A percentile compares a stretch with the other conserved stretches of the same genome.
These are phyloP conservation scores for Ilex asprella DNA, from an alignment of 257 asterid genomes.

Conservation along the genomic window DNA sequence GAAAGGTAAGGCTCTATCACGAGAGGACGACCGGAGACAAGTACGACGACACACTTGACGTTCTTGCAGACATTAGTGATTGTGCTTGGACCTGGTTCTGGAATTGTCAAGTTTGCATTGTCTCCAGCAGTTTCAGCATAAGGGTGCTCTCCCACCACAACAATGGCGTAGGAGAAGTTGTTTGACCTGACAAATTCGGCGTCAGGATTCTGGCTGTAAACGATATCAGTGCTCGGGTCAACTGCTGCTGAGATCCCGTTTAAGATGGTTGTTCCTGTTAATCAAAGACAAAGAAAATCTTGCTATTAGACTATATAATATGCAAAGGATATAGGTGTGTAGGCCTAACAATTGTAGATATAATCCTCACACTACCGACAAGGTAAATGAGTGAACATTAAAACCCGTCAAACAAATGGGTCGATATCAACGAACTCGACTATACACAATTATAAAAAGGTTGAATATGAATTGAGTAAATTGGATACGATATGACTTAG, in stretches of 20 bases:
- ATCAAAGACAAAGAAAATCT: too few species aligned
- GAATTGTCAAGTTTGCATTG: slow-evolving; percentile 29
- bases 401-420: too few species aligned
- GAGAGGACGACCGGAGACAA: slow-evolving; percentile 51
- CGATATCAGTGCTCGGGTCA: slow-evolving; percentile 28
- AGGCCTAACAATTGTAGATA: too few species aligned
- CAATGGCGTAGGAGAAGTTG: slow-evolving; percentile 41
- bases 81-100: slow-evolving; percentile 28
- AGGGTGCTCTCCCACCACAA: slow-evolving; percentile 52
- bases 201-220: slow-evolving; percentile 22
- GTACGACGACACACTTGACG: slow-evolving; percentile 45
- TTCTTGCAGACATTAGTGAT: slow-evolving; percentile 34
- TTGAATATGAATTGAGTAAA: too few species aligned
- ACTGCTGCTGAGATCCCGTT: slow-evolving; percentile 23
- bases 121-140: slow-evolving; percentile 45
- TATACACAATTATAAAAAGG: too few species aligned
- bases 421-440: background rate
- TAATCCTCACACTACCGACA: too few species aligned
- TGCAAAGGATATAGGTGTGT: too few species aligned
- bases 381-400: too few species aligned
- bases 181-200: slow-evolving; percentile 18
- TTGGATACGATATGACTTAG: too few species aligned
- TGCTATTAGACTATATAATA: too few species aligned
- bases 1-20: slow-evolving; percentile 38
- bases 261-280: slow-evolving; percentile 45